These are phyloP conservation scores for Fusarium oligoseptatum DNA, from an alignment of 2,329 filamentous ascomycete genomes.

Conservation along the genomic window DNA sequence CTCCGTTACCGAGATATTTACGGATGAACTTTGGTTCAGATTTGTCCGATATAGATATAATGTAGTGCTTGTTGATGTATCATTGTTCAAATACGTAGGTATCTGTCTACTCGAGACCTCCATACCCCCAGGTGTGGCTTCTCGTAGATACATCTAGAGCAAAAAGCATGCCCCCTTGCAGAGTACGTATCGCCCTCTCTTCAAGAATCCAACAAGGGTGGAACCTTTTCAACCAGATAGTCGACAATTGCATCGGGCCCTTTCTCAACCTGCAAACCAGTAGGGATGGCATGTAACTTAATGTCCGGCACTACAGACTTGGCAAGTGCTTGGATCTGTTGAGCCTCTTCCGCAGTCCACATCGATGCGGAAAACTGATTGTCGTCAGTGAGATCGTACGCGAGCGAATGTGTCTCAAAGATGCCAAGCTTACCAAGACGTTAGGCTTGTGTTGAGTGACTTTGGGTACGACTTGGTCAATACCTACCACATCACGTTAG, in stretches of 20 bases:
- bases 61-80: too few species aligned
- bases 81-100: too few species aligned
- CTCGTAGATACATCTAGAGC: too few species aligned
- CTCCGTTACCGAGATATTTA: too few species aligned
- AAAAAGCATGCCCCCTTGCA: too few species aligned
- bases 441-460: slow-evolving; percentile 56
- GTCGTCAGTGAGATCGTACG: background rate
- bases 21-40: too few species aligned
- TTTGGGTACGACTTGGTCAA: slow-evolving; percentile 67
- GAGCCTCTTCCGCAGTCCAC: slow-evolving; percentile 62
- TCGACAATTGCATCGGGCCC: slow-evolving; percentile 69
- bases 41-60: too few species aligned
- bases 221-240: slow-evolving; percentile 60
- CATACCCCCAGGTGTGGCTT: too few species aligned
- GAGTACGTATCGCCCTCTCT: background rate
- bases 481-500: slow-evolving; percentile 51
- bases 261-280: slow-evolving; percentile 65
- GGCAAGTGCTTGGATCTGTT: slow-evolving; percentile 60
- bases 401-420: background rate
- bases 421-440: slow-evolving; percentile 42
- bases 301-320: slow-evolving; percentile 59
- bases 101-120: too few species aligned
- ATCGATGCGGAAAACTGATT: slow-evolving; percentile 71
- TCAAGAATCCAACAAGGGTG: slow-evolving; percentile 22
- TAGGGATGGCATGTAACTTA: slow-evolving; percentile 65